phyloP scores from a whole-genome alignment of 148 eudicot genomes.

The Gaultheria prostrata region DNA sequence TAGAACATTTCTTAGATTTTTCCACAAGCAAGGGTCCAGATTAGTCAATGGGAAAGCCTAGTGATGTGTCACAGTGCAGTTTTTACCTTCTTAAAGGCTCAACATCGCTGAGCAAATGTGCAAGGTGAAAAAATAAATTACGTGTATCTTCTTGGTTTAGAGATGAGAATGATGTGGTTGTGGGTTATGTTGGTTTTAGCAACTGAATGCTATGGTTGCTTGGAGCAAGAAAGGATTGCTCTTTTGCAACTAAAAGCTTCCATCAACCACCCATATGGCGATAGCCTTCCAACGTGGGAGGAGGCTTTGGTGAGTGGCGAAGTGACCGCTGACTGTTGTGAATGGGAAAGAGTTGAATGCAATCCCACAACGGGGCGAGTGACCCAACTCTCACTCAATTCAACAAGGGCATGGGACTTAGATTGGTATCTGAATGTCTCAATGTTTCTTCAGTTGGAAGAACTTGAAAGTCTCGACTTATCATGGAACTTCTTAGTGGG shows the following conservation, averaged over 20 bases:
- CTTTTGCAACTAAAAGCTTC: conserved; percentile 9
- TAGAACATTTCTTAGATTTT: not conserved
- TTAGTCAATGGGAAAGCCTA: not conserved
- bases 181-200: not conserved
- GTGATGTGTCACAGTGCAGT: not conserved
- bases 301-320: not conserved
- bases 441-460: not conserved
- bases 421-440: conserved; percentile 7
- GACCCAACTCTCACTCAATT: conserved; percentile 6
- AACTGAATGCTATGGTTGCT: not conserved
- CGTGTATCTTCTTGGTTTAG: not conserved
- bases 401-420: not conserved
- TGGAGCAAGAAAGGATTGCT: conserved; percentile 4
- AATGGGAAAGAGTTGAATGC: not conserved
- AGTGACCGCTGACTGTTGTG: not conserved
- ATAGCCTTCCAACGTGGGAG: conserved; percentile 1
- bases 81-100: not conserved
- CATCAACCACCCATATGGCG: not conserved
- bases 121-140: not conserved
- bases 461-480: not conserved
- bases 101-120: not conserved
- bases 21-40: not conserved
- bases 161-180: conserved; percentile 7
- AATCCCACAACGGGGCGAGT: not conserved
- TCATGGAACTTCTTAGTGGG: not conserved